Percentiles rank a stretch among this genome's conserved stretches.
These are phyloP conservation scores for Vaccinium myrtillus DNA, from an alignment of 148 eudicot genomes.

Conservation along the genomic window DNA sequence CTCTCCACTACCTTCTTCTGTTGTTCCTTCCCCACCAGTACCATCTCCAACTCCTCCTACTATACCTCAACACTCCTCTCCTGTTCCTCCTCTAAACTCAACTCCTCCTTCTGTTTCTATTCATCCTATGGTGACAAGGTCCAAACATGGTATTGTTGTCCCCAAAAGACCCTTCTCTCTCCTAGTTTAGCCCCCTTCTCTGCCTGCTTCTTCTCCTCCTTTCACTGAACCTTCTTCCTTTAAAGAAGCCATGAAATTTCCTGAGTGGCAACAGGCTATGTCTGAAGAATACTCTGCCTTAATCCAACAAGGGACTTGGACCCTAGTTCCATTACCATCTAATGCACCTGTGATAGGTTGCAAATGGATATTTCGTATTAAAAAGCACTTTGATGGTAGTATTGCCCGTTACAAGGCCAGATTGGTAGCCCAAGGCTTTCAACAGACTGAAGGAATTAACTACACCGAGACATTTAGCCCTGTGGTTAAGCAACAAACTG, in stretches of 20 bases:
- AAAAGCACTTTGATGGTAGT: neutral
- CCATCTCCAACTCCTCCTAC: too few species aligned
- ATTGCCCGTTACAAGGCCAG: neutral
- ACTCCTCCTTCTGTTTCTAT: neutral
- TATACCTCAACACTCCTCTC: neutral
- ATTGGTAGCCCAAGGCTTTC: too few species aligned
- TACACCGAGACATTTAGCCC: too few species aligned
- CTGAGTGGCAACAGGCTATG: neutral
- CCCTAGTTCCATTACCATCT: neutral
- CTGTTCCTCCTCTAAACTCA: neutral
- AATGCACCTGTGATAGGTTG: neutral
- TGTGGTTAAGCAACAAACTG: too few species aligned
- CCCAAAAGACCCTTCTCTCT: neutral
- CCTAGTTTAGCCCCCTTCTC: neutral
- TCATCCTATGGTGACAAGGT: neutral
- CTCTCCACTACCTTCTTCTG: too few species aligned
- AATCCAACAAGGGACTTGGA: neutral
- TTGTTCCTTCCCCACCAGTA: too few species aligned
- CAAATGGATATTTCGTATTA: neutral
- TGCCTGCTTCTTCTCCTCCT: neutral
- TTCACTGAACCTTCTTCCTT: neutral
- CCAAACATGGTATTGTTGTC: neutral
- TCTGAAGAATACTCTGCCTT: neutral
- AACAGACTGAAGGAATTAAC: too few species aligned
- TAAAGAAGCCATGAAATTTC: neutral